Conservation (phyloP, 257 asterid genomes). For the Perilla frutescens region DNA sequence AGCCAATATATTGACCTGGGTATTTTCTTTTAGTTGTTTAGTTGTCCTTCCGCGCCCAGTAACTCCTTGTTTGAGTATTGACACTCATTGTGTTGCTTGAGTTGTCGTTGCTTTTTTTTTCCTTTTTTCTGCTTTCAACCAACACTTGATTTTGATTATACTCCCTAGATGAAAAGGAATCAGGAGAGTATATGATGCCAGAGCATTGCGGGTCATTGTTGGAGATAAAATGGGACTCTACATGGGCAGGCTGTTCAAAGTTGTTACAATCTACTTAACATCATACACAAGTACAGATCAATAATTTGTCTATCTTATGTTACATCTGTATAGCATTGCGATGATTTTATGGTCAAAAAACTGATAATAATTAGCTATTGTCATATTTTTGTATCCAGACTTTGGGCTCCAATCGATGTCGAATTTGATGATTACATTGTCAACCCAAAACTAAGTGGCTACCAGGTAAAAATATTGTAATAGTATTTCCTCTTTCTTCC, state of each 20-base stretch:
- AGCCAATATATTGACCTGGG: constrained; percentile 10
- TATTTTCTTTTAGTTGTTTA: constrained; percentile 7
- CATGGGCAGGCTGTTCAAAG: constrained; percentile 95
- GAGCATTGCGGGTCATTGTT: constrained; percentile 91
- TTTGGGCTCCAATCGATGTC: constrained; percentile 95
- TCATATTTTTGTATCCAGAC: constrained; percentile 50
- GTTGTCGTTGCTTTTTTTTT: not conserved
- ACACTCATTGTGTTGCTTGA: not conserved
- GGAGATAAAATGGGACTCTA: constrained; percentile 93
- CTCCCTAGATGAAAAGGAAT: constrained; percentile 80
- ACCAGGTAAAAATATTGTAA: constrained; percentile 66
- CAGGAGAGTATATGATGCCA: constrained; percentile 84
- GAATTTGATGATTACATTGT: constrained; percentile 94
- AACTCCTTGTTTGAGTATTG: constrained; percentile 1
- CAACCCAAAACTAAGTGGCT: constrained; percentile 98
- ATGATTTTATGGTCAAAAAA: constrained; percentile 29
- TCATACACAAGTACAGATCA: constrained; percentile 74
- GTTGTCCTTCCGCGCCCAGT: not conserved
- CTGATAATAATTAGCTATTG: not conserved
- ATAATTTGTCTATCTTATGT: constrained; percentile 18
- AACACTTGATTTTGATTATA: constrained; percentile 33
- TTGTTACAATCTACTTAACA: constrained; percentile 93
- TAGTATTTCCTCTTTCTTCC: not conserved
- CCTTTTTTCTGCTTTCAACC: constrained; percentile 23
- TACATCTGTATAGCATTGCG: constrained; percentile 17